Conservation (phyloP, 2,329 filamentous ascomycete species). For the Hypoxylon sp. region DNA sequence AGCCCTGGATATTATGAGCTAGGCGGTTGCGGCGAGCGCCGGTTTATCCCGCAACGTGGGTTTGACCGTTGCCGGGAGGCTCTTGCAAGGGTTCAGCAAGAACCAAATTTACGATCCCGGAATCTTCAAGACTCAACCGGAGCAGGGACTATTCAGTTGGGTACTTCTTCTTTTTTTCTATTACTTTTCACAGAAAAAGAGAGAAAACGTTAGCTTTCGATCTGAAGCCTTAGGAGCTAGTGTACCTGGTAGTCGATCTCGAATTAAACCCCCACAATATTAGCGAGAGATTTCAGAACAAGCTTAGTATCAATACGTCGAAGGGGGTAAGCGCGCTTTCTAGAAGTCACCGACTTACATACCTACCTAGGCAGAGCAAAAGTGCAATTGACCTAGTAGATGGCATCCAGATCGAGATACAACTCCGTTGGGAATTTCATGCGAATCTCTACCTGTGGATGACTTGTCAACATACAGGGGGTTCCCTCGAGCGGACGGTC, state of each 20-base stretch:
- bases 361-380: not conserved
- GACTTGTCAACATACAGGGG: not conserved
- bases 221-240: not conserved
- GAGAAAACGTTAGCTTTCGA: not conserved
- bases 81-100: not conserved
- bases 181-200: too few species aligned
- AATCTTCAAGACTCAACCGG: not conserved
- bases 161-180: too few species aligned
- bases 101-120: not conserved
- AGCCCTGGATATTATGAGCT: not conserved
- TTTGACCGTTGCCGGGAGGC: not conserved
- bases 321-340: not conserved
- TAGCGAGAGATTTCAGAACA: not conserved
- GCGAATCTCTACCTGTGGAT: not conserved
- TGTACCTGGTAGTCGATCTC: not conserved
- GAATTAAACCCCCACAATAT: not conserved
- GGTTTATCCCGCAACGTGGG: constrained; percentile 9
- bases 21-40: not conserved
- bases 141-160: not conserved
- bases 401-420: not conserved
- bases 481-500: not conserved
- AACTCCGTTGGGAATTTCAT: not conserved
- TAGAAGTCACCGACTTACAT: not conserved
- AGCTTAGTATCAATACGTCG: not conserved
- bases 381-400: not conserved